Base-by-base conservation (phyloP, 164 flowering plant genomes). In the Berberis vulgaris region DNA sequence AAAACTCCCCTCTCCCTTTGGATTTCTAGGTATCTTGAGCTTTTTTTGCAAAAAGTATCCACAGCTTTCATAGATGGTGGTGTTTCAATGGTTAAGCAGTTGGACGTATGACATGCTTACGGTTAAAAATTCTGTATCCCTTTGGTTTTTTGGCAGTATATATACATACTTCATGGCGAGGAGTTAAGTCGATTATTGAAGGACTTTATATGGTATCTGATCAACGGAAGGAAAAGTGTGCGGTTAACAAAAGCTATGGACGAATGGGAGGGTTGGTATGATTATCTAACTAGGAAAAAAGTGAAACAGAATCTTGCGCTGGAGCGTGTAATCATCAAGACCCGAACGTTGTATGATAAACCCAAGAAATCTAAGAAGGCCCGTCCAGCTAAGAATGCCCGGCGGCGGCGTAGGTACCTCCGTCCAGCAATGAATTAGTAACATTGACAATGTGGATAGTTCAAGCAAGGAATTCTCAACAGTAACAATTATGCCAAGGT, bases 91-190 rank as follows among this genome's bases (percentile, higher is more conserved):
- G 26, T 26, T 26, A 26, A 26, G 26, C 26, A 26, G 26, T 26
- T 26, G 26, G 26, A 26, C 26, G 26, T 26, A 26, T 26, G 26
- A 26, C 26, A 66, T 86, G 61, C 76, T 83, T 73, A 55, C 88
- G 89, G 97, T 88, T 84, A 64, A 41, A 4, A 64, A 5, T 39
- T 61, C 4, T 60, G 3, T 41, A 54, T 39, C 7, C 7, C 13
- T 59, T 49, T 9, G 42, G 26, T 55, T 46, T 56, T 13, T 40
- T 71, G 76, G 81, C 87, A 89, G 96, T 89, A 89, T 59, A 43
- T 68, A 3, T 82, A 77, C 72, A 80, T 89, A 65, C 70, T 89
- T 52, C 61, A 39, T 6, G 89, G 91, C 0, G 86, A 79, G 72
- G 87, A 85, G 67, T 9, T 80, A 12, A 49, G 47, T 42, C 67